Evolutionary conservation across 768 basidiomycete species (phyloP).

Genomic region (button mushroom (Agaricus bisporus)): DNA sequence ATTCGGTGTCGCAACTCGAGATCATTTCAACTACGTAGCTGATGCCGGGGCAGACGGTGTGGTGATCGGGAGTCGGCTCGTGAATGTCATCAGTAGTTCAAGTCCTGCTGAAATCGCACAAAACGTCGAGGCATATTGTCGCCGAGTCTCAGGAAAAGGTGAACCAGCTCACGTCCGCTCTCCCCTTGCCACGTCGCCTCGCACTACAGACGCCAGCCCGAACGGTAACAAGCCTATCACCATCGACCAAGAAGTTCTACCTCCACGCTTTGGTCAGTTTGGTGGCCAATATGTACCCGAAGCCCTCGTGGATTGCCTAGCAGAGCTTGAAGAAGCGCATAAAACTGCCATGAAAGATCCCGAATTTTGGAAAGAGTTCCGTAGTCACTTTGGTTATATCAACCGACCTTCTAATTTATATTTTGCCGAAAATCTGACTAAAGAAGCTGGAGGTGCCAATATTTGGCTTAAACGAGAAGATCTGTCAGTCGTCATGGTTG

Average conservation of each 20-base stretch:
- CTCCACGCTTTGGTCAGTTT: constrained; percentile 87
- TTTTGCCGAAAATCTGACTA: constrained; percentile 85
- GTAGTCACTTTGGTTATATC: constrained; percentile 86
- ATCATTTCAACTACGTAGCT: constrained; percentile 82
- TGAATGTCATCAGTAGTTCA: constrained; percentile 70
- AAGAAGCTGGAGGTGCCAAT: constrained; percentile 85
- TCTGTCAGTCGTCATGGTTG: constrained; percentile 40
- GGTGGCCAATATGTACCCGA: constrained; percentile 98
- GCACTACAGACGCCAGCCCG: not conserved
- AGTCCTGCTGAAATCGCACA: constrained; percentile 39
- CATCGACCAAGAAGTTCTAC: constrained; percentile 36
- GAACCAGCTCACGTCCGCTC: constrained; percentile 30
- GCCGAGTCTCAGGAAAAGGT: constrained; percentile 50
- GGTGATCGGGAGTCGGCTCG: constrained; percentile 86
- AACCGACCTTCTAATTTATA: constrained; percentile 92
- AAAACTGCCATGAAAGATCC: constrained; percentile 83
- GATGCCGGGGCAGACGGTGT: constrained; percentile 93
- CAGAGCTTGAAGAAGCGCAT: constrained; percentile 89
- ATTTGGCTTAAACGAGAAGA: constrained; percentile 99
- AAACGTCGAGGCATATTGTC: constrained; percentile 69
- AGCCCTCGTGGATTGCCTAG: constrained; percentile 86
- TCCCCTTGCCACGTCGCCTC: constrained; percentile 21
- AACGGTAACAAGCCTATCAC: not conserved
- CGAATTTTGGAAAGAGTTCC: constrained; percentile 88
- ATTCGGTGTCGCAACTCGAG: constrained; percentile 88